Evolutionary conservation across 2,329 filamentous ascomycete species (phyloP), one percentile per base, ranked within the genome.

Genomic region (Onygenales sp.): DNA sequence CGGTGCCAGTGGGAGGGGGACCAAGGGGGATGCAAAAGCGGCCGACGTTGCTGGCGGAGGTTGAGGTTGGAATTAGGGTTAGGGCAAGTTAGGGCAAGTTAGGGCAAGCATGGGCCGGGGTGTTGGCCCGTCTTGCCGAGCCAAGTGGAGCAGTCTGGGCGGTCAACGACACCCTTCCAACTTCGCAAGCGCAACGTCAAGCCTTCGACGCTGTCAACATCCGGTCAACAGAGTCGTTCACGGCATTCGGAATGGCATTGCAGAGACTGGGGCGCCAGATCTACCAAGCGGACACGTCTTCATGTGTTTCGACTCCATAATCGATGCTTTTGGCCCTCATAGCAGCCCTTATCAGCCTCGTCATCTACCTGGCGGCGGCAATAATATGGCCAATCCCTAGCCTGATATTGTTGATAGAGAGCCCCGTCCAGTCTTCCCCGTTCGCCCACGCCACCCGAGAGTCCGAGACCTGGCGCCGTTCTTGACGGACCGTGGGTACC

Each of bases 121-220:
- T 51, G 37, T 40, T 51, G 48, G 48, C 36, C 48, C 48, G 48
- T 51, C 48, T 51, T 33, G 48, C 48, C 48, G 48, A 27, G 39
- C 13, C 34, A n/a, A 21, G 48, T 32, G 48, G 37, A 10, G 31
- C 48, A 13, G 44, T 32, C 36, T 27, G 44, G 27, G 31, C 31
- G 27, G 27, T 31, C 31, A n/a, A 8, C n/a, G 11, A 31, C 7
- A 14, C n/a, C 17, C 17, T 17, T 11, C 10, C 2, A 9, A 4
- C 32, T 11, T 27, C 10, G 2, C 21, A 11, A 47, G n/a, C 27
- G 31, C 44, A 47, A 13, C 10, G 32, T 47, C 14, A 7, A 7
- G n/a, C 14, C 10, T 47, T 47, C 9, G 44, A 47, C n/a, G 27
- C 17, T 6, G 13, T 10, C 13, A 13, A 13, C 42, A 44, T 2